Evolutionary conservation across 2,329 filamentous ascomycete genomes (phyloP).

Genomic region (Ophiostoma ips): DNA sequence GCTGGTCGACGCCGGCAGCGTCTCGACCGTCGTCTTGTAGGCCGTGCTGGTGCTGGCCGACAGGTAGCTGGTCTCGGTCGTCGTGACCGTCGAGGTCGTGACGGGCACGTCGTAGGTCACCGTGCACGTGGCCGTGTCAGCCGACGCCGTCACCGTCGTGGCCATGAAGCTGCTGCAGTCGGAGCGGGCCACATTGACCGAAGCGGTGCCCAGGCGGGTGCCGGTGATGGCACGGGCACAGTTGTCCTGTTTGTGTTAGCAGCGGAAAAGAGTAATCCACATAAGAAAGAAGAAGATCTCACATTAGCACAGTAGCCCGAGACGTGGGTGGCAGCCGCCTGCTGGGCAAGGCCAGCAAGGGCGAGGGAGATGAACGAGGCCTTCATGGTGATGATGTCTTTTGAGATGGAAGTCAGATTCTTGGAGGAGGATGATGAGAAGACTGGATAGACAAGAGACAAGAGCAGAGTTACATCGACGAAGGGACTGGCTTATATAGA

Average conservation of each 20-base stretch:
- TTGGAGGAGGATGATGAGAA: not conserved
- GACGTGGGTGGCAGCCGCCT: constrained; percentile 1
- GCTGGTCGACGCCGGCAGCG: not conserved
- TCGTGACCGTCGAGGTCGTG: not conserved
- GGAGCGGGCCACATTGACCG: not conserved
- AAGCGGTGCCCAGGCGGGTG: not conserved
- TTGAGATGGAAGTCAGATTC: not conserved
- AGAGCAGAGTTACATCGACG: not conserved
- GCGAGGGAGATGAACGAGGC: constrained; percentile 1
- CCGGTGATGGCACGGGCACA: constrained; percentile 1
- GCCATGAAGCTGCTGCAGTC: not conserved
- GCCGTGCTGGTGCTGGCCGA: not conserved
- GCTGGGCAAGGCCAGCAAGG: not conserved
- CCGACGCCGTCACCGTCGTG: not conserved
- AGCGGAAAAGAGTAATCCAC: no score
- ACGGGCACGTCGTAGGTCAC: not conserved
- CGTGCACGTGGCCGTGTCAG: not conserved
- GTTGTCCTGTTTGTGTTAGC: not conserved
- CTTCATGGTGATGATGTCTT: not conserved
- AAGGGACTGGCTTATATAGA: not conserved
- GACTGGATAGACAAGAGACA: not conserved
- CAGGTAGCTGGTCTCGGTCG: not conserved
- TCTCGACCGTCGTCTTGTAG: not conserved
- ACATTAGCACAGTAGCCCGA: not conserved
- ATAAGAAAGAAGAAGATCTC: not conserved